Evolutionary conservation across 2,329 filamentous ascomycete species (phyloP).

Genomic region (Monilinia fructicola): DNA sequence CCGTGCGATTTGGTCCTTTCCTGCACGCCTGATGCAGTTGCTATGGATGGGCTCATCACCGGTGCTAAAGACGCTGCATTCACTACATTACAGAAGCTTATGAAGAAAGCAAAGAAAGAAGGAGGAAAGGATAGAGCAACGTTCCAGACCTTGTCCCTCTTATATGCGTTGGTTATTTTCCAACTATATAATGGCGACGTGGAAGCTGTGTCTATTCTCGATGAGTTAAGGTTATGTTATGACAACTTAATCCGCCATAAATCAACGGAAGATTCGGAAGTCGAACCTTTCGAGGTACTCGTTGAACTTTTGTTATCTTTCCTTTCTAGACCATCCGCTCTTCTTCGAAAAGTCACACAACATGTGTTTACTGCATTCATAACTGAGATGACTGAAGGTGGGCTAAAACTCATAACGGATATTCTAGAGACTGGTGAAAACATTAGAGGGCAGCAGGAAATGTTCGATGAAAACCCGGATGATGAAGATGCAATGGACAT

Average conservation of each 20-base stretch:
- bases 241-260: slow-evolving; percentile 56
- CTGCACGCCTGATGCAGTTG: slow-evolving; percentile 44
- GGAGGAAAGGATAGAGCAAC: slow-evolving; percentile 38
- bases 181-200: slow-evolving; percentile 88
- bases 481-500: slow-evolving; percentile 51
- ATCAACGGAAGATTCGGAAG: slow-evolving; percentile 50
- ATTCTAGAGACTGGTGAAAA: slow-evolving; percentile 79
- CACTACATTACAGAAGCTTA: slow-evolving; percentile 53
- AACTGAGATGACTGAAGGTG: slow-evolving; percentile 68
- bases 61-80: slow-evolving; percentile 54
- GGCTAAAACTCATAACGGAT: slow-evolving; percentile 64
- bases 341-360: slow-evolving; percentile 83
- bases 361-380: slow-evolving; percentile 87
- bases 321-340: slow-evolving; percentile 76
- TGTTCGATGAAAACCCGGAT: slow-evolving; percentile 73
- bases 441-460: slow-evolving; percentile 75
- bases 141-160: slow-evolving; percentile 67
- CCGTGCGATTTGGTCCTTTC: slow-evolving; percentile 36
- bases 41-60: slow-evolving; percentile 56
- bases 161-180: slow-evolving; percentile 81
- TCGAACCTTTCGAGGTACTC: slow-evolving; percentile 66
- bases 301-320: slow-evolving; percentile 91
- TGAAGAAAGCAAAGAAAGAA: slow-evolving; percentile 45
- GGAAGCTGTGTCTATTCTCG: slow-evolving; percentile 78
- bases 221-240: slow-evolving; percentile 77